phyloP scores from a whole-genome alignment of 2,329 filamentous ascomycete species.

The Trichoderma hamatum region DNA sequence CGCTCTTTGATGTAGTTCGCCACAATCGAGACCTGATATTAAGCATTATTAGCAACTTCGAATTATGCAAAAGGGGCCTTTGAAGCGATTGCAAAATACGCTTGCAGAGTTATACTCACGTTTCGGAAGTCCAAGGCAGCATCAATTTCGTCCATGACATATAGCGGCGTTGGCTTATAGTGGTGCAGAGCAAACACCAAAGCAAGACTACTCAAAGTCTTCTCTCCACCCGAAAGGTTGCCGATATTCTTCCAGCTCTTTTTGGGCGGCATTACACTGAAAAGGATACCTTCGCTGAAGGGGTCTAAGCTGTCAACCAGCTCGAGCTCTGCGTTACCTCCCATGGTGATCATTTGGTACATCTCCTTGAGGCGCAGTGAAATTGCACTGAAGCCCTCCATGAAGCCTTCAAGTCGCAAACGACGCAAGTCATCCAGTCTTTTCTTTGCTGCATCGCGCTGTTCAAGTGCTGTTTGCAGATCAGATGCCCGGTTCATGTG shows the following conservation, averaged over 20 bases:
- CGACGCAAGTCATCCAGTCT: constrained; percentile 90
- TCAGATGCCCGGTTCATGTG: constrained; percentile 81
- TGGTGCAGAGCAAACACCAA: constrained; percentile 98
- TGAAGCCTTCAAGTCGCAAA: constrained; percentile 91
- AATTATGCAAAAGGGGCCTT: not conserved
- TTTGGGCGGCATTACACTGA: constrained; percentile 99
- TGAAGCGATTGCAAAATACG: not conserved
- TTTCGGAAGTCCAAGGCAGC: constrained; percentile 97
- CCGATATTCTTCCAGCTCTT: constrained; percentile 99
- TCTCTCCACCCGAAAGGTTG: constrained; percentile 94
- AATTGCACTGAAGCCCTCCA: constrained; percentile 95
- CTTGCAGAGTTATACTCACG: constrained; percentile 58
- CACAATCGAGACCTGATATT: constrained; percentile 82
- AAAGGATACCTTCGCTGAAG: constrained; percentile 94
- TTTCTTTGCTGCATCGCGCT: constrained; percentile 86
- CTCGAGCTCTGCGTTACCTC: constrained; percentile 95
- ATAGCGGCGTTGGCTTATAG: constrained; percentile 95
- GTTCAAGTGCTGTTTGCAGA: constrained; percentile 73
- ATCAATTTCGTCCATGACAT: constrained; percentile 99
- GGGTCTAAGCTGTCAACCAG: constrained; percentile 95
- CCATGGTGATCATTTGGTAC: constrained; percentile 99
- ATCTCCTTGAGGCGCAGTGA: constrained; percentile 96
- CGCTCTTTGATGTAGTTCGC: constrained; percentile 99
- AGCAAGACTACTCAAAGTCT: constrained; percentile 90
- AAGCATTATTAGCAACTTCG: constrained; percentile 10